Evolutionary conservation across 192 early-diverging fungal species (phyloP).

Genomic region (Linnemannia schmuckeri): DNA sequence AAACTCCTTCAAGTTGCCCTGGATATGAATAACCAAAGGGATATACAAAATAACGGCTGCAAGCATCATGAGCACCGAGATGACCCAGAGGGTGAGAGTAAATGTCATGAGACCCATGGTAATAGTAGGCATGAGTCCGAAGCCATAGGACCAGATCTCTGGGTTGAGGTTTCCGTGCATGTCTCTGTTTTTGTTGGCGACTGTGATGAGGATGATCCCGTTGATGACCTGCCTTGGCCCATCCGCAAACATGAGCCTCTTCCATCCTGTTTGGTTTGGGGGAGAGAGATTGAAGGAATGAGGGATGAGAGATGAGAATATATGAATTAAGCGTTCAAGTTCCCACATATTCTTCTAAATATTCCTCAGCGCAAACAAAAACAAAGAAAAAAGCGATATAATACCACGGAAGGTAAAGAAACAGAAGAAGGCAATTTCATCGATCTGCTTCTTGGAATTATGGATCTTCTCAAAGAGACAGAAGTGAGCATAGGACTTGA

Average conservation of each 20-base stretch:
- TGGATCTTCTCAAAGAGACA: slow-evolving; percentile 85
- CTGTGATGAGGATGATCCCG: slow-evolving; percentile 61
- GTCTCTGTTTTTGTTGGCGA: slow-evolving; percentile 11
- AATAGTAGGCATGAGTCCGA: background rate
- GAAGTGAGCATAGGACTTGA: slow-evolving; percentile 83
- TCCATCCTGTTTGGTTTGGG: slow-evolving; percentile 71
- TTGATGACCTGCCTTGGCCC: slow-evolving; percentile 84
- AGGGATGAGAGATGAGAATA: background rate
- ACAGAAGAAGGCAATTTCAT: slow-evolving; percentile 83
- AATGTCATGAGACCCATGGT: slow-evolving; percentile 65
- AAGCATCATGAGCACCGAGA: slow-evolving; percentile 68
- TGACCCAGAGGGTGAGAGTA: slow-evolving; percentile 76
- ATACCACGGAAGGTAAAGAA: slow-evolving; percentile 87
- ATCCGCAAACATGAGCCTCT: slow-evolving; percentile 87
- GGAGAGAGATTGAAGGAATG: background rate
- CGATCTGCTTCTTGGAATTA: slow-evolving; percentile 69
- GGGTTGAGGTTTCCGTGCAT: background rate
- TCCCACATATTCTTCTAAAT: background rate
- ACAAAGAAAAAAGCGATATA: background rate
- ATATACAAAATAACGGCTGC: slow-evolving; percentile 79
- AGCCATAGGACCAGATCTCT: slow-evolving; percentile 7
- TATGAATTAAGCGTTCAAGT: background rate
- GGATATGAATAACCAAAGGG: slow-evolving; percentile 80
- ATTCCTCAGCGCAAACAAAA: background rate
- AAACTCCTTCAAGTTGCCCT: slow-evolving; percentile 91